A percentile compares a stretch with the other conserved stretches of the same genome.
These are phyloP conservation scores for Pouteria campechiana DNA, from an alignment of 179 eudicot genomes.

Conservation along the genomic window DNA sequence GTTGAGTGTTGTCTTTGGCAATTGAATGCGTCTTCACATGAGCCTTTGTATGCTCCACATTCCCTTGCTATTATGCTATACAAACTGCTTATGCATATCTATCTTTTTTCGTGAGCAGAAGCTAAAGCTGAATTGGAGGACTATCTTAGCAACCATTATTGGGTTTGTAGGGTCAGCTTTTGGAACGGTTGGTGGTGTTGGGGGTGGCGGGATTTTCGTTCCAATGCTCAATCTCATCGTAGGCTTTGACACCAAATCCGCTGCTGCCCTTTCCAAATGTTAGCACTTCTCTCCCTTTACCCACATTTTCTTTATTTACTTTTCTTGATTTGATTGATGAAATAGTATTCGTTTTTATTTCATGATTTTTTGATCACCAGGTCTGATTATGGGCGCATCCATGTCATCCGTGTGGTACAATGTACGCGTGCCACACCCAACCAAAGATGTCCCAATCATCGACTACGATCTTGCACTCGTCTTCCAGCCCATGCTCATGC, in stretches of 20 bases:
- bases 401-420: constrained; percentile 95
- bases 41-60: too few species aligned
- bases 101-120: too few species aligned
- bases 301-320: background rate
- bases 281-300: background rate
- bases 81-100: too few species aligned
- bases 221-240: constrained; percentile 74
- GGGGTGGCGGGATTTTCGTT: constrained; percentile 80
- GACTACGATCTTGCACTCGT: constrained; percentile 91
- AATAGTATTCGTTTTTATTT: background rate
- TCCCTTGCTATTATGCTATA: too few species aligned
- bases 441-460: constrained; percentile 74
- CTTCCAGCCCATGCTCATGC: constrained; percentile 98
- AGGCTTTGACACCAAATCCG: constrained; percentile 79
- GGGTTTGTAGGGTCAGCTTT: constrained; percentile 73
- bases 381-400: constrained; percentile 99
- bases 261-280: constrained; percentile 90
- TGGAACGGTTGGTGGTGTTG: constrained; percentile 85
- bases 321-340: background rate
- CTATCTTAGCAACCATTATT: constrained; percentile 44
- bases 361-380: constrained; percentile 17
- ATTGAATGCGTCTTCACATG: too few species aligned
- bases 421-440: constrained; percentile 82
- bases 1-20: too few species aligned
- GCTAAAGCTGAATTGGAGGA: constrained; percentile 55